Percentiles rank a stretch among this genome's conserved stretches.
Evolutionary conservation across 164 flowering plant genomes (phyloP).

Genomic region (Stephania cephalantha): DNA sequence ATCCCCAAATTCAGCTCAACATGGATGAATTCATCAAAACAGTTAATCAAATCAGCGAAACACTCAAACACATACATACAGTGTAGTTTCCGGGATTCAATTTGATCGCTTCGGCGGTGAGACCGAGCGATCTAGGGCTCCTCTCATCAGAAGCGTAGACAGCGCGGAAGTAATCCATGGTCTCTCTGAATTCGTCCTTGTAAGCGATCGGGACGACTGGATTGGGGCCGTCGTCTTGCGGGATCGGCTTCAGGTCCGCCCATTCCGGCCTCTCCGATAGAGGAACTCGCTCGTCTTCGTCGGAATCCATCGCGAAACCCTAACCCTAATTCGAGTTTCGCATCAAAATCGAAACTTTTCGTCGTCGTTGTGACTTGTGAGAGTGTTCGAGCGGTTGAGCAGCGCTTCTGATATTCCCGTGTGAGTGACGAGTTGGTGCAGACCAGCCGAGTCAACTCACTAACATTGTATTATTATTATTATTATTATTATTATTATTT

Average conservation of each 20-base stretch:
- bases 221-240: constrained; percentile 85
- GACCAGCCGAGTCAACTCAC: no score
- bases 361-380: no score
- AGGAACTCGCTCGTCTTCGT: constrained; percentile 36
- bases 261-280: constrained; percentile 58
- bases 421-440: no score
- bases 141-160: constrained; percentile 64
- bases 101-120: constrained; percentile 59
- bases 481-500: no score
- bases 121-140: constrained; percentile 57
- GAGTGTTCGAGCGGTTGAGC: no score
- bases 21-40: background rate
- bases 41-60: background rate
- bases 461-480: no score
- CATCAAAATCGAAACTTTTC: background rate
- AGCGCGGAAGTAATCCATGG: constrained; percentile 93
- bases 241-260: constrained; percentile 69
- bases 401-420: no score
- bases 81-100: constrained; percentile 86
- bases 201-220: constrained; percentile 89
- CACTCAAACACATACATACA: constrained; percentile 23
- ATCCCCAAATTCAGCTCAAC: background rate
- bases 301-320: constrained; percentile 26
- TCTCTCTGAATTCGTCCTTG: constrained; percentile 63
- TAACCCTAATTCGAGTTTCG: background rate